A percentile compares a stretch with the other conserved stretches of the same genome.
Evolutionary conservation across 441 rosid genomes (phyloP).

Genomic region (Francoa sonchifolia): DNA sequence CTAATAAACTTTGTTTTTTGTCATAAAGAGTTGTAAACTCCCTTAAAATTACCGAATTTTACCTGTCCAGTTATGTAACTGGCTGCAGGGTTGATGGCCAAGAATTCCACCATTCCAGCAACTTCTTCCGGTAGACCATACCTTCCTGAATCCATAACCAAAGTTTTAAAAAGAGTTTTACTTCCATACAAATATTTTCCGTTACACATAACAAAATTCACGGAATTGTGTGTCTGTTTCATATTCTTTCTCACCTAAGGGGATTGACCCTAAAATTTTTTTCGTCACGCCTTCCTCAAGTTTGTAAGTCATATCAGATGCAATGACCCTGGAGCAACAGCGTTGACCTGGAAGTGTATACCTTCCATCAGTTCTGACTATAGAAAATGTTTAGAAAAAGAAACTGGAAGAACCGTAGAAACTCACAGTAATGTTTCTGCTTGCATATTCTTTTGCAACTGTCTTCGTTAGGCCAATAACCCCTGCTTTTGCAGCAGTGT

Average conservation of each 20-base stretch:
- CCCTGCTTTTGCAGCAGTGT: constrained; percentile 91
- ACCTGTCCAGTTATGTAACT: constrained; percentile 87
- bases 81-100: constrained; percentile 80
- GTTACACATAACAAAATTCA: too few relatives aligned
- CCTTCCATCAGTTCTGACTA: too few relatives aligned
- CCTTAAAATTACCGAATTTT: too few relatives aligned
- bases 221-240: too few relatives aligned
- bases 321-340: constrained; percentile 86
- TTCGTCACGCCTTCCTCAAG: constrained; percentile 79
- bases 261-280: constrained; percentile 69
- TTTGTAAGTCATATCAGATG: constrained; percentile 91
- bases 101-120: constrained; percentile 91
- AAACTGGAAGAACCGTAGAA: constrained; percentile 7
- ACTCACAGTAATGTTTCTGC: constrained; percentile 73
- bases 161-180: too few relatives aligned
- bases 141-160: constrained; percentile 41
- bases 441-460: constrained; percentile 69
- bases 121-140: constrained; percentile 93
- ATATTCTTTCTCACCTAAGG: constrained; percentile 42
- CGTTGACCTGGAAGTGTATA: constrained; percentile 48
- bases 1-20: too few relatives aligned
- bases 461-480: constrained; percentile 81
- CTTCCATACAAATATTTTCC: too few relatives aligned
- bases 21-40: neutral
- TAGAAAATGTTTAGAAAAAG: too few relatives aligned